phyloP scores from a whole-genome alignment of 169 alveolate species.

The Plasmodium gonderi region DNA sequence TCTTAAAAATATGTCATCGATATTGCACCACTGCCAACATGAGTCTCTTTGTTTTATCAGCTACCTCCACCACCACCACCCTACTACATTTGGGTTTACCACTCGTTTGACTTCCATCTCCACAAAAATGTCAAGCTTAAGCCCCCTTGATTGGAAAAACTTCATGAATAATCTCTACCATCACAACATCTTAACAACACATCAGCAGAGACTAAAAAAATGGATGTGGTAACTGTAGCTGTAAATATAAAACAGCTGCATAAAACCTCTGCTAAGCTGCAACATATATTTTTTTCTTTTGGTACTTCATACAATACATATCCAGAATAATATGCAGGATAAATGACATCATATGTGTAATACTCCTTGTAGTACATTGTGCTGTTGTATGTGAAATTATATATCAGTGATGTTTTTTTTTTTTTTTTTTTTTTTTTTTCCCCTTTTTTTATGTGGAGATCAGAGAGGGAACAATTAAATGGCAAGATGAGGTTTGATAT shows the following conservation, averaged over 20 bases:
- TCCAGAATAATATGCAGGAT: conserved; percentile 32
- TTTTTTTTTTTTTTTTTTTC: too few species aligned
- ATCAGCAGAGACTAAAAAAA: conserved; percentile 33
- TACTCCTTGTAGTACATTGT: conserved; percentile 58
- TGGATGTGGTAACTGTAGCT: conserved; percentile 18
- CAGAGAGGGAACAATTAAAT: not conserved
- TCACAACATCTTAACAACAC: conserved; percentile 51
- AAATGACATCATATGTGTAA: conserved; percentile 37
- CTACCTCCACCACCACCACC: too few species aligned
- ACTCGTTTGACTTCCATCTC: not conserved
- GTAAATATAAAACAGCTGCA: conserved; percentile 29
- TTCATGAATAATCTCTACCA: not conserved
- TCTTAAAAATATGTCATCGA: not conserved
- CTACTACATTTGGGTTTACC: not conserved
- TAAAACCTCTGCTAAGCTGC: conserved; percentile 57
- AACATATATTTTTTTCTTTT: conserved; percentile 10
- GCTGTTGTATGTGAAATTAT: not conserved
- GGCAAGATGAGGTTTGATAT: not conserved
- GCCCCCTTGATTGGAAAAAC: not conserved
- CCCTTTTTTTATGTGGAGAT: too few species aligned
- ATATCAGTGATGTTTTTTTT: not conserved
- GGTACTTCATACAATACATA: conserved; percentile 52
- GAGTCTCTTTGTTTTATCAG: too few species aligned
- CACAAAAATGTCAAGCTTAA: not conserved
- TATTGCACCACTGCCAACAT: not conserved